phyloP scores from a whole-genome alignment of 2,329 filamentous ascomycete genomes.

The Aspergillus sp. region DNA sequence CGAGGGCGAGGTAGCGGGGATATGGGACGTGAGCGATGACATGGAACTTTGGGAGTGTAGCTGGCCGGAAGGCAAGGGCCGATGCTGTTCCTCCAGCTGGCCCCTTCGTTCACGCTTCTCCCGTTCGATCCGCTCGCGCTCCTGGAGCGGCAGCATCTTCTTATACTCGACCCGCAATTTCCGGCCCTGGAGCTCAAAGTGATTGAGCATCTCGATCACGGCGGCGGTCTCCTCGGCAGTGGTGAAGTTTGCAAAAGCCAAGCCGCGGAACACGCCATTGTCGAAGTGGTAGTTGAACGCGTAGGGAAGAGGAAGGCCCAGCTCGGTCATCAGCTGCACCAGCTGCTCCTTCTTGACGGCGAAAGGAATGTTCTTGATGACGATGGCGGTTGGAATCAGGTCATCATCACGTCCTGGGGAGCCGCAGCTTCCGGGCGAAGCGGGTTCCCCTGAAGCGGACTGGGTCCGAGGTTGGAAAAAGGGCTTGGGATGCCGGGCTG shows the following conservation, averaged over 20 bases:
- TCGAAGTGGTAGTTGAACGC: conserved; percentile 99
- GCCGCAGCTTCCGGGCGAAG: conserved; percentile 33
- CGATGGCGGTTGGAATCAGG: conserved; percentile 93
- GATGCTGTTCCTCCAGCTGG: conserved; percentile 93
- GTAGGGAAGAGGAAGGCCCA: conserved; percentile 88
- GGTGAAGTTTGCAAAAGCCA: conserved; percentile 97
- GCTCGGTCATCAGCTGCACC: conserved; percentile 83
- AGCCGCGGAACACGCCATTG: conserved; percentile 87
- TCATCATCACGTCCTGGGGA: conserved; percentile 54
- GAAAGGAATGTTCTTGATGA: conserved; percentile 99
- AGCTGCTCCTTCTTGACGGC: conserved; percentile 96
- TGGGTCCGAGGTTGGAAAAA: conserved; percentile 37
- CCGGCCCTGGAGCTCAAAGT: conserved; percentile 86
- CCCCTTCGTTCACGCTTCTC: conserved; percentile 94
- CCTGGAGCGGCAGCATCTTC: conserved; percentile 94
- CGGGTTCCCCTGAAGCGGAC: conserved; percentile 31
- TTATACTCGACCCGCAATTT: conserved; percentile 98
- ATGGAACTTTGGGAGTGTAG: conserved; percentile 80
- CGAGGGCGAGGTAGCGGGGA: conserved; percentile 56
- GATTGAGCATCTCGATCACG: conserved; percentile 90
- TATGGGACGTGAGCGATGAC: conserved; percentile 61
- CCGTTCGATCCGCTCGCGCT: conserved; percentile 89
- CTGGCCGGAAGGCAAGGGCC: conserved; percentile 54
- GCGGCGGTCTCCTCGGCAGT: conserved; percentile 85
- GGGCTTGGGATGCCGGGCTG: conserved; percentile 40